These are phyloP conservation scores for Calonectria ilicicola DNA, from an alignment of 2,329 filamentous ascomycete species.

Conservation along the genomic window DNA sequence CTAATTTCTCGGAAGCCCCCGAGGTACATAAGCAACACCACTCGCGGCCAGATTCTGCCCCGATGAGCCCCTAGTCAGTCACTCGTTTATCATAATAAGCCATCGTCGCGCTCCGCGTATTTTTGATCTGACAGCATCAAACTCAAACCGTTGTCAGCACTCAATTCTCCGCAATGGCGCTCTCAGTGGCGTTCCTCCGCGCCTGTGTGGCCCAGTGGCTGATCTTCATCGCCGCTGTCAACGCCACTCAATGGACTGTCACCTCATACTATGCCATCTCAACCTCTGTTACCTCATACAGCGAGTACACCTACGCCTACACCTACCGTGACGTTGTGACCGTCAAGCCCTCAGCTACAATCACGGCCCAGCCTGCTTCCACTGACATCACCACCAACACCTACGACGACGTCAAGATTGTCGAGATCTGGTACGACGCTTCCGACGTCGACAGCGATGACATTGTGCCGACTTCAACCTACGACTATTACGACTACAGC, in stretches of 20 bases:
- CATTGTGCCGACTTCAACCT: conserved; percentile 20
- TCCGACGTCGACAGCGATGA: conserved; percentile 22
- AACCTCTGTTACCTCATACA: conserved; percentile 18
- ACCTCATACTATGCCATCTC: conserved; percentile 31
- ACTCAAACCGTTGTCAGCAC: not conserved
- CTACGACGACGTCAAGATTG: conserved; percentile 32
- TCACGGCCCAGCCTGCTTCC: conserved; percentile 9
- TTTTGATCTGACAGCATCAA: not conserved
- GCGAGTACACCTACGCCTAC: conserved; percentile 12
- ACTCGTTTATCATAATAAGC: not conserved
- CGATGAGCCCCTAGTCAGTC: not conserved
- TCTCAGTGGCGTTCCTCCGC: not conserved
- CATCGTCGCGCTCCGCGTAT: not conserved
- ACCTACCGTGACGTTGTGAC: conserved; percentile 20
- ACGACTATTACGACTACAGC: not conserved
- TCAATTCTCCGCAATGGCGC: not conserved
- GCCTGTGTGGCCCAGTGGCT: conserved; percentile 12
- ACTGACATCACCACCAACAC: conserved; percentile 18
- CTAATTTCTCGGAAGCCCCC: not conserved
- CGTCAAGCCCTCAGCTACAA: conserved; percentile 24
- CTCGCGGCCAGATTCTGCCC: conserved; percentile 14
- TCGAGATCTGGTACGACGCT: conserved; percentile 27
- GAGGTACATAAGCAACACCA: conserved; percentile 13
- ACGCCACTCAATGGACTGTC: conserved; percentile 29
- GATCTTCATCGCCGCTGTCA: not conserved